Percentiles rank a stretch among this genome's conserved stretches.
Conservation (phyloP, 306 rosid genomes). For the Hippophae rhamnoides region DNA sequence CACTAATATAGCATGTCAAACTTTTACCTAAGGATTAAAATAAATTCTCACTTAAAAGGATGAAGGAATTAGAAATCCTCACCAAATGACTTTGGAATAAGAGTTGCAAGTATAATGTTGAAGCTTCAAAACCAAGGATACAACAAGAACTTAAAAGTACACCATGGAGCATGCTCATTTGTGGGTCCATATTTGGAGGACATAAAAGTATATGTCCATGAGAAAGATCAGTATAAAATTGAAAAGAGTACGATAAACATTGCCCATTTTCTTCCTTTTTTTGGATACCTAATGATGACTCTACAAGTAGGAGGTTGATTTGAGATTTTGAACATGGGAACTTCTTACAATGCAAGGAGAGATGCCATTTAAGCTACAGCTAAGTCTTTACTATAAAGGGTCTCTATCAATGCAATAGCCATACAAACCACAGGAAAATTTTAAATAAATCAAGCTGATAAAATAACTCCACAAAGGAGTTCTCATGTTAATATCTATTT, state of each 20-base stretch:
- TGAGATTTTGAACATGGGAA: too few species aligned
- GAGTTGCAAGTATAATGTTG: not conserved
- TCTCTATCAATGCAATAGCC: too few species aligned
- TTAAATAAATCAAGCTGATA: too few species aligned
- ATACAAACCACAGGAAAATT: too few species aligned
- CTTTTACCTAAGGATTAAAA: not conserved
- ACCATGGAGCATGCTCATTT: not conserved
- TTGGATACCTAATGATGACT: too few species aligned
- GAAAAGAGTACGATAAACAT: not conserved
- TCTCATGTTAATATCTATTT: too few species aligned
- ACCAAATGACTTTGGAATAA: not conserved
- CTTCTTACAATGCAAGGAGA: too few species aligned
- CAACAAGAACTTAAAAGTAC: not conserved
- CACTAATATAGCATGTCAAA: not conserved
- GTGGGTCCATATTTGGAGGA: not conserved
- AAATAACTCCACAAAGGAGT: too few species aligned
- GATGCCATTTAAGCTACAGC: too few species aligned
- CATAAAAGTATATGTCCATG: not conserved
- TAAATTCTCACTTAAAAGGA: not conserved
- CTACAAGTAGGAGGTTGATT: too few species aligned
- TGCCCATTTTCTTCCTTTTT: too few species aligned
- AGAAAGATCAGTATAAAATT: not conserved
- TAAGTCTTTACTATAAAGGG: too few species aligned
- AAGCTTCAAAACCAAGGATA: not conserved
- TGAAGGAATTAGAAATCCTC: not conserved